These are phyloP conservation scores for Amanita pallidorosea DNA, from an alignment of 768 basidiomycete species.

Conservation along the genomic window DNA sequence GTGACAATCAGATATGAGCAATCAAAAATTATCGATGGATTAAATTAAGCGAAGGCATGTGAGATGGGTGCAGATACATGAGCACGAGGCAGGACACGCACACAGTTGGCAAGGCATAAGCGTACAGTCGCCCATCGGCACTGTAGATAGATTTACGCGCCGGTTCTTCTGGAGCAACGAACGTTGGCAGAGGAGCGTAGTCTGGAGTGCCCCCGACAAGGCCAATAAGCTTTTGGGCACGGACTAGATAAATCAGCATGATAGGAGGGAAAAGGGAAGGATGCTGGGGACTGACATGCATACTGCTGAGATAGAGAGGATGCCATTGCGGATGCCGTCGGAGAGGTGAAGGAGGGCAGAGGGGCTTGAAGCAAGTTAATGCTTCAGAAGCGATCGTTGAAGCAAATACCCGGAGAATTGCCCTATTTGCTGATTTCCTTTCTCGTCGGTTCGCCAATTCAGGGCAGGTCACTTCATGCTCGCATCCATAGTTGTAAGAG, in stretches of 20 bases:
- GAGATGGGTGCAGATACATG: neutral
- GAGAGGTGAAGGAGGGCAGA: constrained; percentile 16
- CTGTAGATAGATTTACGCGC: constrained; percentile 77
- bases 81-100: constrained; percentile 28
- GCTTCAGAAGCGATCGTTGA: constrained; percentile 42
- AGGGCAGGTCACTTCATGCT: constrained; percentile 2
- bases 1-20: constrained; percentile 5
- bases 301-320: constrained; percentile 74
- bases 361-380: constrained; percentile 68
- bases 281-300: constrained; percentile 48
- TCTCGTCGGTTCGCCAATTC: neutral
- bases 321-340: constrained; percentile 42
- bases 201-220: constrained; percentile 75
- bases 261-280: neutral
- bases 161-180: constrained; percentile 56
- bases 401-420: constrained; percentile 8
- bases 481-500: neutral
- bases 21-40: neutral
- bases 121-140: constrained; percentile 78
- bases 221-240: constrained; percentile 90
- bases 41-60: constrained; percentile 3
- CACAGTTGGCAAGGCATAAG: constrained; percentile 70
- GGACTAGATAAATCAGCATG: constrained; percentile 37
- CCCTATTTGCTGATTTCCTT: neutral
- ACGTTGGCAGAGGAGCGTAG: constrained; percentile 56